phyloP scores from a whole-genome alignment of 1,284 basidiomycete species.

The Pseudozyma pruni region DNA sequence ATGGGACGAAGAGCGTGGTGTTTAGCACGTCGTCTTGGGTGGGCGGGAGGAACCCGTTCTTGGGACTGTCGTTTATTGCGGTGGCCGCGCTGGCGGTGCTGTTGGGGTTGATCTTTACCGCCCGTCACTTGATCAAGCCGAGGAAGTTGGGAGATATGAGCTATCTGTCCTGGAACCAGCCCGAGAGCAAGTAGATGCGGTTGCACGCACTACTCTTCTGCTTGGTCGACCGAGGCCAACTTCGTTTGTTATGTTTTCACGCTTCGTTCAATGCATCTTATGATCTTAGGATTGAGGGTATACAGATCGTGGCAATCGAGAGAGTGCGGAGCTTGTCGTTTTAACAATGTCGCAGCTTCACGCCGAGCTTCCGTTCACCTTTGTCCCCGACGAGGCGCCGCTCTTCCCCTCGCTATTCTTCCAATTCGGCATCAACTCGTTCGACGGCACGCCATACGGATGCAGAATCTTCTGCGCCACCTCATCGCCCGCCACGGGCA shows the following conservation, averaged over 20 bases:
- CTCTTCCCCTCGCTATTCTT: conserved; percentile 23
- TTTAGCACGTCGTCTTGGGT: conserved; percentile 98
- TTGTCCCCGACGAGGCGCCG: too few relatives aligned
- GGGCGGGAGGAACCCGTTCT: conserved; percentile 95
- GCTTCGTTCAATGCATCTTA: neutral
- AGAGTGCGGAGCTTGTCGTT: too few relatives aligned
- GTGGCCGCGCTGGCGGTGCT: conserved; percentile 86
- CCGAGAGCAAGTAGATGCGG: conserved; percentile 20
- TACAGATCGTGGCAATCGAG: too few relatives aligned
- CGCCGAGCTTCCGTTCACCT: too few relatives aligned
- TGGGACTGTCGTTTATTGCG: conserved; percentile 95
- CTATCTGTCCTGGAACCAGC: conserved; percentile 65
- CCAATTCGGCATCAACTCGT: conserved; percentile 42
- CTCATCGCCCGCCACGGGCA: conserved; percentile 31
- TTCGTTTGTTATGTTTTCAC: neutral
- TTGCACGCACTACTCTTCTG: neutral
- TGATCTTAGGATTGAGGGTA: too few relatives aligned
- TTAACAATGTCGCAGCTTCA: too few relatives aligned
- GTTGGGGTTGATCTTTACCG: conserved; percentile 86
- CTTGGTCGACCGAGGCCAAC: neutral
- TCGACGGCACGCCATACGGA: conserved; percentile 29
- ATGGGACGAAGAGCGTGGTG: conserved; percentile 94
- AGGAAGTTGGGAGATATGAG: conserved; percentile 74
- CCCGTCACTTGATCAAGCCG: conserved; percentile 90
- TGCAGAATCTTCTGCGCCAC: conserved; percentile 39